Evolutionary conservation across 2,329 filamentous ascomycete genomes (phyloP), one percentile per base, ranked within the genome.

Genomic region (Knoxdaviesia capensis): DNA sequence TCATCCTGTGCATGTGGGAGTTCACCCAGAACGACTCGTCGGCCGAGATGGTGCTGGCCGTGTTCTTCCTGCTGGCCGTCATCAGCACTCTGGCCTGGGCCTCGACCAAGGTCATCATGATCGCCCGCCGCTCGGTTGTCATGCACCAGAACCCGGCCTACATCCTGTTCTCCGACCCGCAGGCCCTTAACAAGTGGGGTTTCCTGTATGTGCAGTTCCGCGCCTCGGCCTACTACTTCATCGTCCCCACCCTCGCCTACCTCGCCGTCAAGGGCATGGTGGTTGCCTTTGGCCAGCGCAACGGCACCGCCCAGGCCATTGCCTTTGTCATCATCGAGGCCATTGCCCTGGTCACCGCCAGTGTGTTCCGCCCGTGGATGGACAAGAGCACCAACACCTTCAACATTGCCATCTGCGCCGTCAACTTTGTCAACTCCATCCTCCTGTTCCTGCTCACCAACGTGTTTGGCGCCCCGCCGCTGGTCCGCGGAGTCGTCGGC

Each of bases 131-230:
- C 51, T 94, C 87, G 32, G 80, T 93, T 48, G 62, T 71, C 44
- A 84, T 94, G 75, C 87, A 94, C 68, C 87, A 88, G 63, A 94
- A 94, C 63, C 86, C 88, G 30, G 88, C 87, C 31, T 94, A 94
- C 60, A 94, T 94, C 51, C 76, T 96, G 47, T 96, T 92, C 64
- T 94, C 88, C 3, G 87, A 96, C 53, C 86, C 87, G n/a, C 73
- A 84, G 48, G 79, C 82, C 42, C 72, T 96, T 48, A 94, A 94
- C 72, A 93, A 94, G 63, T 94, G 87, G 88, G 88, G 88, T 28
- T 94, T 94, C 66, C 73, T 96, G 49, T 96, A 96, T 56, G 85
- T 96, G 36, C 87, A 94, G 59, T 94, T 93, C 69, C 82, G 88
- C 53, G 88, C 88, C 35, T 88, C 86, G 3, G 85, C 86, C 35